Base-by-base conservation (phyloP, 768 basidiomycete genomes). In the Tricholoma saponaceum region DNA sequence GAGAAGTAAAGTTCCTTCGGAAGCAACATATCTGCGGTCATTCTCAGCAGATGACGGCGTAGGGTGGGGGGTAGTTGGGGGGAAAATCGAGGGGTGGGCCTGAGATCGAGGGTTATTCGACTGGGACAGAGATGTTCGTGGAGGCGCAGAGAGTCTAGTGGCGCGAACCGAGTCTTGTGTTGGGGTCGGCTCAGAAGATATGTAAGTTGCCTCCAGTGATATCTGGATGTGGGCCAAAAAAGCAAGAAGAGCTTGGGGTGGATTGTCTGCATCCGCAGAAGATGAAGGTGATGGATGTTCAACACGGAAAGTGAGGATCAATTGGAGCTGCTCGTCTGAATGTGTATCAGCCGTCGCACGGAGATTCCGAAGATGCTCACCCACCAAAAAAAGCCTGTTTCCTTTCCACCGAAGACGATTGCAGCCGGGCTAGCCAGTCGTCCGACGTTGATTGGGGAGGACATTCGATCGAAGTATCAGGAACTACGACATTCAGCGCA, bases 1-100 rank as follows among this genome's bases (percentile, higher is more conserved):
- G 46, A 85, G 76, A 12, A 95, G 79, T 5, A 84, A 70, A 0
- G 88, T 86, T 0, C 94, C 95, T 64, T 94, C 90, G 0, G 90
- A 79, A 28, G 83, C 81, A 1, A 85, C 83, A 67, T 95, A 97
- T 67, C 84, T 80, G 44, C 82, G 79, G 70, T 97, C 94, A 14
- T 81, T 78, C 30, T 87, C 85, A 0, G 81, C 78, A 25, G 89
- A 86, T 0, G 81, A 75, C 1, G 94, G 94, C 14, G 86, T 87
- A 1, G 94, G 94, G 67, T 89, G 86, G 0, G 94, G 95, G 0
- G 94, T 97, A 52, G 76, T 76, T 1, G 92, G 92, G 26, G 91
- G 92, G 60, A 89, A 81, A 64, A 92, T 87, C 2, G 87, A 85
- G 1, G 88, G 86, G 59, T 83, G 76, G 18, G 74, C 55, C 57